Evolutionary conservation across 2,329 filamentous ascomycete genomes (phyloP).

Genomic region (Keithomyces neogunnii): DNA sequence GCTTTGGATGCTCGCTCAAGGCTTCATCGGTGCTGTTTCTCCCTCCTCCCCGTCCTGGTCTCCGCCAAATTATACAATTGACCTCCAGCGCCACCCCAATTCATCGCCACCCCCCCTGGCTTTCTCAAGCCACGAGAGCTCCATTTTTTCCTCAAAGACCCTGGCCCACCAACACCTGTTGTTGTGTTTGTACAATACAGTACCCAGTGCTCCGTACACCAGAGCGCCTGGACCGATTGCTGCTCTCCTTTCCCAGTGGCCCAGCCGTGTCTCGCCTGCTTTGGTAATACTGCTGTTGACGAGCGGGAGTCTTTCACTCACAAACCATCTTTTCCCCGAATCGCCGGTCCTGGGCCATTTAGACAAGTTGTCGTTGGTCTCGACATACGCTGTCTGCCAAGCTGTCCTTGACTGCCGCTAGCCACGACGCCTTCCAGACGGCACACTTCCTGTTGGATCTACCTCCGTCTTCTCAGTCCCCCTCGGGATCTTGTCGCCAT

Average conservation of each 20-base stretch:
- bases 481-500: constrained; percentile 12
- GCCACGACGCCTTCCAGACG: neutral
- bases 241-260: constrained; percentile 6
- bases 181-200: neutral
- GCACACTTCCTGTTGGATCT: neutral
- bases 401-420: neutral
- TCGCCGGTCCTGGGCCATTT: constrained; percentile 1
- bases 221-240: no score
- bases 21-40: neutral
- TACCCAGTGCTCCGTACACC: no score
- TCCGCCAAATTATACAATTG: neutral
- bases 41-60: neutral
- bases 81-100: constrained; percentile 2
- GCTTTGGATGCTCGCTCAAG: neutral
- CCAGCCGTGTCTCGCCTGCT: neutral
- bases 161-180: constrained; percentile 4
- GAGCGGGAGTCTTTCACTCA: no score
- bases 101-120: constrained; percentile 2
- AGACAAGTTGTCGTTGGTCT: neutral
- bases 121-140: constrained; percentile 5
- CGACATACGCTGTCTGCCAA: neutral
- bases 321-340: neutral
- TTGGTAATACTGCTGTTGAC: neutral
- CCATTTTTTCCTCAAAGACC: constrained; percentile 8
- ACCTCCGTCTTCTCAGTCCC: neutral